Evolutionary conservation across 805 yeast genomes (phyloP), one percentile per base, ranked within the genome.

Genomic region (Saccharomycopsis amapae): DNA sequence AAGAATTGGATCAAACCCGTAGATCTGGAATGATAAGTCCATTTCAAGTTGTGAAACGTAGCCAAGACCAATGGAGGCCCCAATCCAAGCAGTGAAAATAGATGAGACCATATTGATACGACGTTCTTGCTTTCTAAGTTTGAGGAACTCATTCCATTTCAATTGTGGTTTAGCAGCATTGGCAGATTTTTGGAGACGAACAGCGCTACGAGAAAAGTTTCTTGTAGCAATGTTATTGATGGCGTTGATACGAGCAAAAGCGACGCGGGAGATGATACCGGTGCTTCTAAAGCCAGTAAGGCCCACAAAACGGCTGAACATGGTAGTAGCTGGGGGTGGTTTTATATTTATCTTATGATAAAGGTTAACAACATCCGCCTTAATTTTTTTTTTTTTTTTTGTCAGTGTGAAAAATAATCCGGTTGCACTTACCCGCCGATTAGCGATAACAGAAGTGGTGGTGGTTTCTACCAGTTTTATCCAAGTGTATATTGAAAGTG

Each of bases 1-100:
- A 62, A 85, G 76, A 55, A 85, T 69, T n/a, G 95, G 87, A 59
- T 93, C 97, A 50, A 90, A 71, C 2, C 97, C 98, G 64, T 84
- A 75, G 41, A 90, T 73, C 50, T 79, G 75, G 61, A 86, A 85
- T 37, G 95, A 87, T 31, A 90, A 84, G 61, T 90, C 97, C 50
- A 93, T 78, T 59, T 86, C 93, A 54, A 84, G 68, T 55, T 84
- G 46, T 24, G 96, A 80, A 42, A 89, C 69, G 60, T 79, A 81
- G 1, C 76, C 76, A 78, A 89, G 85, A 1, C 97, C 81, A 4
- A 72, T 58, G 12, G 72, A 67, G 19, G 85, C 76, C 1, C 94
- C 87, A 5, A 72, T 56, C 7, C 84, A 44, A 0, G 89, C 83
- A 2, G 95, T 78, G 44, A 79, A 59, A 2, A 76, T 68, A 1